Conservation (phyloP, 1,139 yeast genomes). For the Suhomyces chickasaworum region DNA sequence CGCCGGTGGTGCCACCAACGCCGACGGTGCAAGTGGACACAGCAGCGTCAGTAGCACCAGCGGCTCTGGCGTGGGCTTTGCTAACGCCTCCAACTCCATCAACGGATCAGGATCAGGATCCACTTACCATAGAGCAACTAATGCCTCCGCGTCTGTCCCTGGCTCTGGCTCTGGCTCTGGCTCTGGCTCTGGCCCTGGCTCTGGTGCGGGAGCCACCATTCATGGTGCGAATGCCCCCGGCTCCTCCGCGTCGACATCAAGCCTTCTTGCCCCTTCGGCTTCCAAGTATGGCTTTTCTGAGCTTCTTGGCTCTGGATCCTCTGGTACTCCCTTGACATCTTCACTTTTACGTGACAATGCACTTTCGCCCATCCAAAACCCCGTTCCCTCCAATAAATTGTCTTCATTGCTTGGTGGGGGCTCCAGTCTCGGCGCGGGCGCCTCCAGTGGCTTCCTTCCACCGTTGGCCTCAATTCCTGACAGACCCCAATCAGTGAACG, state of each 20-base stretch:
- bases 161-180: conserved; percentile 1
- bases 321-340: conserved; percentile 15
- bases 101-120: conserved; percentile 4
- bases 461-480: conserved; percentile 35
- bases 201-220: neutral
- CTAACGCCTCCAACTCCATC: conserved; percentile 6
- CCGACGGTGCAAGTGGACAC: conserved; percentile 3
- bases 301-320: conserved; percentile 16
- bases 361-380: conserved; percentile 25
- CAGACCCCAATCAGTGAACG: conserved; percentile 49
- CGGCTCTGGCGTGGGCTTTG: neutral
- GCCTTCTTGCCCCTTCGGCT: conserved; percentile 28
- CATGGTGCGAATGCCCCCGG: neutral
- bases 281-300: conserved; percentile 26
- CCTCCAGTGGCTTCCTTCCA: conserved; percentile 18
- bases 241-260: conserved; percentile 16
- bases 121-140: neutral
- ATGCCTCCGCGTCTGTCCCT: neutral
- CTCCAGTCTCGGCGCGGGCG: conserved; percentile 6
- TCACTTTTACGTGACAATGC: conserved; percentile 26
- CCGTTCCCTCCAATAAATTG: conserved; percentile 16
- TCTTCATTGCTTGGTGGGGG: conserved; percentile 17
- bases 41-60: conserved; percentile 2
- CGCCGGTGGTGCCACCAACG: conserved; percentile 26
- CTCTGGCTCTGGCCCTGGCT: conserved; percentile 7